phyloP scores from a whole-genome alignment of 2,329 filamentous ascomycete genomes.

The Sporothrix pallida region DNA sequence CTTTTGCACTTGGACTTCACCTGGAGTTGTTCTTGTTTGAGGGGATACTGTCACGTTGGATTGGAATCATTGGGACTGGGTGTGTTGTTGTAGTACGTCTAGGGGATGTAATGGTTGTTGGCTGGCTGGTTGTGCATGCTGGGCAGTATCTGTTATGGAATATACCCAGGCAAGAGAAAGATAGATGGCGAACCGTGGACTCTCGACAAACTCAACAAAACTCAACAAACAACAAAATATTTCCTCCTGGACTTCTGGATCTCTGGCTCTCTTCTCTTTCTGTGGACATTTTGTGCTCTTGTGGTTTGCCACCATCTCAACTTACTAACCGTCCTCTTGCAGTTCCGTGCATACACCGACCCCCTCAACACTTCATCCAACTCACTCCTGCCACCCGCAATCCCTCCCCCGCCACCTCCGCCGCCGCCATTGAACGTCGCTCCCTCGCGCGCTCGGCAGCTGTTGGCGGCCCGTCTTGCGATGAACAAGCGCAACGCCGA shows the following conservation, averaged over 20 bases:
- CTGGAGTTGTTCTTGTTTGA: not conserved
- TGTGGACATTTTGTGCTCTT: not conserved
- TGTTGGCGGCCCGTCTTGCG: slow-evolving; percentile 86
- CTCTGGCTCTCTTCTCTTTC: not conserved
- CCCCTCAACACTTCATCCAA: slow-evolving; percentile 54
- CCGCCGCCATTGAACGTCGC: slow-evolving; percentile 78
- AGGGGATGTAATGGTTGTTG: not conserved
- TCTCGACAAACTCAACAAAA: not conserved
- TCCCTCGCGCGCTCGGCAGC: slow-evolving; percentile 82
- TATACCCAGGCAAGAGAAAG: slow-evolving; percentile 5
- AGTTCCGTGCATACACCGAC: slow-evolving; percentile 67
- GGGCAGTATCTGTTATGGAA: not conserved
- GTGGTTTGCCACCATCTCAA: not conserved
- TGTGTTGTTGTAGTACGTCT: not conserved
- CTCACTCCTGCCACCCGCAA: slow-evolving; percentile 62
- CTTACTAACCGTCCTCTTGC: slow-evolving; percentile 30
- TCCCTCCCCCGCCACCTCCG: slow-evolving; percentile 65
- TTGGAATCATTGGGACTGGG: not conserved
- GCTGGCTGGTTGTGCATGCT: not conserved
- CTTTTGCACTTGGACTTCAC: too few species aligned
- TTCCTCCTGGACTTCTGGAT: too few species aligned
- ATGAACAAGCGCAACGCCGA: slow-evolving; percentile 69
- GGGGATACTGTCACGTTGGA: not conserved
- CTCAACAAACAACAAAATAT: not conserved
- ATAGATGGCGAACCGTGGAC: not conserved